These are phyloP conservation scores for Penicillium bialowiezense DNA, from an alignment of 495 filamentous ascomycete genomes.

Conservation along the genomic window DNA sequence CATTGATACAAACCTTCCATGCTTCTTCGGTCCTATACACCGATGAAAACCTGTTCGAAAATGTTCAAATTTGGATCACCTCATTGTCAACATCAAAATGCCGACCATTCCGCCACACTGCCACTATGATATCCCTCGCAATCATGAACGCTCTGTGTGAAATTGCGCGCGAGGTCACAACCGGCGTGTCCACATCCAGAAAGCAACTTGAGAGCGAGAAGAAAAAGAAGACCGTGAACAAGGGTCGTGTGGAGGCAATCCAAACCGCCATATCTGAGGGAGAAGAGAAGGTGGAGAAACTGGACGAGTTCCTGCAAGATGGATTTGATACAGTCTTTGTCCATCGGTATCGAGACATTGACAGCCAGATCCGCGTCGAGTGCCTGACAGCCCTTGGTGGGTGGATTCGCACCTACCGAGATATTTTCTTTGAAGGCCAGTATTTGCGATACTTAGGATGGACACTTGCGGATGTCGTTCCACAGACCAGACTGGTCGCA, in stretches of 20 bases:
- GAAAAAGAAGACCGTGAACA: conserved; percentile 74
- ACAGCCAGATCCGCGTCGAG: conserved; percentile 79
- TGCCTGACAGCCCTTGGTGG: conserved; percentile 78
- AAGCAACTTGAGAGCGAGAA: conserved; percentile 80
- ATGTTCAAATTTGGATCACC: conserved; percentile 79
- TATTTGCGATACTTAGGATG: conserved; percentile 94
- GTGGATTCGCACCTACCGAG: conserved; percentile 82
- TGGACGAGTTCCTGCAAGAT: conserved; percentile 70
- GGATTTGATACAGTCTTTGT: conserved; percentile 88
- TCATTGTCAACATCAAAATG: conserved; percentile 79
- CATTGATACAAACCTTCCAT: conserved; percentile 70
- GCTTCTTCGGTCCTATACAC: conserved; percentile 72
- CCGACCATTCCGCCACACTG: conserved; percentile 89
- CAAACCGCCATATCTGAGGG: conserved; percentile 64
- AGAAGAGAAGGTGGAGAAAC: conserved; percentile 57
- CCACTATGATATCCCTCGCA: conserved; percentile 74
- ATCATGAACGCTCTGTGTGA: conserved; percentile 69
- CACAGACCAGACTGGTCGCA: conserved; percentile 68
- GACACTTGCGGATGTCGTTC: conserved; percentile 77
- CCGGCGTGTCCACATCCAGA: conserved; percentile 67
- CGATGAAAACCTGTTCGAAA: conserved; percentile 73
- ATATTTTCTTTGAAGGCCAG: conserved; percentile 79
- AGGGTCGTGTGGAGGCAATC: conserved; percentile 65
- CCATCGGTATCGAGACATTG: conserved; percentile 92
- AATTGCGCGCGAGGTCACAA: conserved; percentile 59